Evolutionary conservation across 2,329 filamentous ascomycete species (phyloP).

Genomic region (Arthroderma uncinatum): DNA sequence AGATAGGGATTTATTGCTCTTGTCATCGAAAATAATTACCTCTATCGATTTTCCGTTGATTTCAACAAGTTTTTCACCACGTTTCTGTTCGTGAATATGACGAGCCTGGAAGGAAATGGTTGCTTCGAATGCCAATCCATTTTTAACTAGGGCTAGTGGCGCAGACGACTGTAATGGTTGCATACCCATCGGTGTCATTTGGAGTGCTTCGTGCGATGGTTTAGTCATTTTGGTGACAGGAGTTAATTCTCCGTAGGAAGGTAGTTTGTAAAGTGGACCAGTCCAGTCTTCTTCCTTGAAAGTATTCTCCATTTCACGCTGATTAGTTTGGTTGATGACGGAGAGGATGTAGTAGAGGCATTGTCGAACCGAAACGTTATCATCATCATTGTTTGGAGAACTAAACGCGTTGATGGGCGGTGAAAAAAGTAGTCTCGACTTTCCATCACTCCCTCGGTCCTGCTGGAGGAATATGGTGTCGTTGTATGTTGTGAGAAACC

Average conservation of each 20-base stretch:
- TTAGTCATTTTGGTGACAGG: neutral
- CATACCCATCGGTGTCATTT: neutral
- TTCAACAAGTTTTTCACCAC: no score
- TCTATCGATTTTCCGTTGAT: no score
- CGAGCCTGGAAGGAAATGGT: neutral
- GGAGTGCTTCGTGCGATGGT: no score
- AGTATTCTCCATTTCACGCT: neutral
- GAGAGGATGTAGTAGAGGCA: slow-evolving; percentile 9
- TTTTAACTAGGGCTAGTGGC: neutral
- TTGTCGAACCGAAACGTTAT: slow-evolving; percentile 8
- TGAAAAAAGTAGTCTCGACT: slow-evolving; percentile 1
- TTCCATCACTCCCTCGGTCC: neutral
- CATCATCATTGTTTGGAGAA: no score
- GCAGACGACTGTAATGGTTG: neutral
- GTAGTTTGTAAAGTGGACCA: neutral
- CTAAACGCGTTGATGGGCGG: neutral
- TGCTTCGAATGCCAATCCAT: neutral
- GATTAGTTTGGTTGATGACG: neutral
- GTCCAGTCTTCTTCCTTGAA: neutral
- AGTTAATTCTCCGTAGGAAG: neutral
- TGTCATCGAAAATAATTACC: no score
- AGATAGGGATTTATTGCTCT: no score
- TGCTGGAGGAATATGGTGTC: slow-evolving; percentile 13
- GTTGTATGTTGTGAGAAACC: slow-evolving; percentile 12
- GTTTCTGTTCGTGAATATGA: no score